Evolutionary conservation across 495 filamentous ascomycete genomes (phyloP).

Genomic region (Aspergillus hancockii): DNA sequence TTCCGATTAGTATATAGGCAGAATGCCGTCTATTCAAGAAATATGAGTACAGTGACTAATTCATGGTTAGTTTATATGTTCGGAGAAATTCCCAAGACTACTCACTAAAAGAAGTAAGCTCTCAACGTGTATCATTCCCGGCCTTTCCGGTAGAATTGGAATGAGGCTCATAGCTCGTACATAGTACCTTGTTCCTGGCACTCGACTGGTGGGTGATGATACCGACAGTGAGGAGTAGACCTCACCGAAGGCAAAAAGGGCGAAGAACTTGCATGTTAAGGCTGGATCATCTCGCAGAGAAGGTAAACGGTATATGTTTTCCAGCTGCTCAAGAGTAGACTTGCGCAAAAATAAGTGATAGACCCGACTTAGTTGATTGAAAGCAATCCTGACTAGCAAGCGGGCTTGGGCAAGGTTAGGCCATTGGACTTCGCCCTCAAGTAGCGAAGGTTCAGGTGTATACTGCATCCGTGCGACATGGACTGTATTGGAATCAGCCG

Average conservation of each 20-base stretch:
- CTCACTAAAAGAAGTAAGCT: conserved; percentile 29
- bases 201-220: conserved; percentile 15
- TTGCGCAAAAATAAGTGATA: conserved; percentile 34
- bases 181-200: conserved; percentile 34
- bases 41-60: conserved; percentile 33
- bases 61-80: conserved; percentile 5
- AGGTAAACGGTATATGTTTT: conserved; percentile 17
- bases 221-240: conserved; percentile 28
- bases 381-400: conserved; percentile 27
- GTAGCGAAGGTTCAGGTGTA: conserved; percentile 24
- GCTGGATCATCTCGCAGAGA: conserved; percentile 22
- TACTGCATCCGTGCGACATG: conserved; percentile 34
- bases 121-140: conserved; percentile 29
- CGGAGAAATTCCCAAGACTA: no score
- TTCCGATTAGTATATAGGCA: conserved; percentile 30
- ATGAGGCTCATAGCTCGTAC: conserved; percentile 33
- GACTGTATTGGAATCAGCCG: conserved; percentile 17
- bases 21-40: conserved; percentile 37
- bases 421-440: conserved; percentile 24
- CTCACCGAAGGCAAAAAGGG: conserved; percentile 34
- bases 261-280: conserved; percentile 32
- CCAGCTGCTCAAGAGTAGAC: conserved; percentile 27
- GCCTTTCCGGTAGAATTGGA: conserved; percentile 32
- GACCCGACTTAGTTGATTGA: conserved; percentile 29
- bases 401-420: conserved; percentile 27